Percentiles rank a stretch among this genome's conserved stretches.
Conservation (phyloP, 805 yeast species). For the Saccharomycopsis lassenensis region DNA sequence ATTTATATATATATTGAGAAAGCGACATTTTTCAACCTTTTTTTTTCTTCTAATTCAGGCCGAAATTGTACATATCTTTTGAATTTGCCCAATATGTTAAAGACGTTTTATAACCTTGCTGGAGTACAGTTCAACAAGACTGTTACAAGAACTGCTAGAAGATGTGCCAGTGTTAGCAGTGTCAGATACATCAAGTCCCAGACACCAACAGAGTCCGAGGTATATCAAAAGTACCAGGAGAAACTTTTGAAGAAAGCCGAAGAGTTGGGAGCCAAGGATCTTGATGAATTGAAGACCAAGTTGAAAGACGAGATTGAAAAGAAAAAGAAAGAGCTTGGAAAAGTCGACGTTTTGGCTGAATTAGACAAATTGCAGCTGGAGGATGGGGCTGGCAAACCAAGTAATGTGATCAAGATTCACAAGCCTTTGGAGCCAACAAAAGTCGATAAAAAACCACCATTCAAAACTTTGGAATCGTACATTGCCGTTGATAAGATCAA, state of each 20-base stretch:
- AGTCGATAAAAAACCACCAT: conserved; percentile 33
- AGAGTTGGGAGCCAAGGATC: conserved; percentile 32
- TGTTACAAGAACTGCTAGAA: too few relatives aligned
- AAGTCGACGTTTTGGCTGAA: conserved; percentile 61
- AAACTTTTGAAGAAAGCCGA: conserved; percentile 30
- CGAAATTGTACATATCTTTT: too few relatives aligned
- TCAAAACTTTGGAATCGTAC: conserved; percentile 61
- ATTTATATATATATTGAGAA: too few relatives aligned
- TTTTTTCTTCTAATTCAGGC: too few relatives aligned
- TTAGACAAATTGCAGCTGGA: conserved; percentile 35
- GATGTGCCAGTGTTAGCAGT: too few relatives aligned
- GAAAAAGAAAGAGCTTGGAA: conserved; percentile 42
- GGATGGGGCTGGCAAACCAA: conserved; percentile 19
- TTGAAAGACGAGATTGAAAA: conserved; percentile 49
- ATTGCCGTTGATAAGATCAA: conserved; percentile 57
- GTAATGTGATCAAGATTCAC: conserved; percentile 21
- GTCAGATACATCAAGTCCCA: too few relatives aligned
- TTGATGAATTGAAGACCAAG: conserved; percentile 52
- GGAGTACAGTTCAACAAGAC: too few relatives aligned
- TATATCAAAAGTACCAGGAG: conserved; percentile 23
- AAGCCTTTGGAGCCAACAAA: conserved; percentile 18
- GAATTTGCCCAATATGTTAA: too few relatives aligned
- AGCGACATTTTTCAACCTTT: too few relatives aligned
- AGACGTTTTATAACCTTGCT: too few relatives aligned
- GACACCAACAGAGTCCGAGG: too few relatives aligned